Evolutionary conservation across 805 yeast species (phyloP).

Genomic region (Teunomyces aglyptinius): DNA sequence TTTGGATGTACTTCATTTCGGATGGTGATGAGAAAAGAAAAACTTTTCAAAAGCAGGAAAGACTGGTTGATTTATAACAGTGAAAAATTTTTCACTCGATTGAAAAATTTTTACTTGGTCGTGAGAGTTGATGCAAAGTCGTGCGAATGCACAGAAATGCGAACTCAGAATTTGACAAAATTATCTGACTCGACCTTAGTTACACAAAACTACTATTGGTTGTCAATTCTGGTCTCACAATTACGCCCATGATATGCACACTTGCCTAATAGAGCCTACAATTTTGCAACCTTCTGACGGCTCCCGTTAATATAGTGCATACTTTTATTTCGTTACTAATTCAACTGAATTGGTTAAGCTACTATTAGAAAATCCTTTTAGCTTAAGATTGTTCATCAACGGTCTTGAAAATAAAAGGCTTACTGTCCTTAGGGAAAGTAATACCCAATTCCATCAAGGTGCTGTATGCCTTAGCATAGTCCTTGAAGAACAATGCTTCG

Average conservation of each 20-base stretch:
- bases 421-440: slow-evolving; percentile 48
- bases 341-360: neutral
- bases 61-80: neutral
- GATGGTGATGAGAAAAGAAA: slow-evolving; percentile 2
- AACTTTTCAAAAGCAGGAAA: neutral
- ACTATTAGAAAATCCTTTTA: neutral
- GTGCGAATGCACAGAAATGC: slow-evolving; percentile 2
- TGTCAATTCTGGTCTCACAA: neutral
- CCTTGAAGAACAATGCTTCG: slow-evolving; percentile 47
- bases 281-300: no score
- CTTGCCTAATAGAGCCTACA: neutral
- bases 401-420: slow-evolving; percentile 55
- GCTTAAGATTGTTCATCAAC: slow-evolving; percentile 62
- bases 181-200: no score
- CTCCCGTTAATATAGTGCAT: no score
- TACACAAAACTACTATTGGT: neutral
- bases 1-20: slow-evolving; percentile 77
- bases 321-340: neutral
- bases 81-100: slow-evolving; percentile 9
- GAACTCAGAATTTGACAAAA: neutral
- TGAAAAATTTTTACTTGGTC: neutral
- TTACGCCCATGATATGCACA: no score
- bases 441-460: slow-evolving; percentile 46
- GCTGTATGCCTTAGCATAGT: slow-evolving; percentile 46
- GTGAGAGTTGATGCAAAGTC: slow-evolving; percentile 5